Base-by-base conservation (phyloP, 345 rosid genomes). In the Hibiscus mutabilis region DNA sequence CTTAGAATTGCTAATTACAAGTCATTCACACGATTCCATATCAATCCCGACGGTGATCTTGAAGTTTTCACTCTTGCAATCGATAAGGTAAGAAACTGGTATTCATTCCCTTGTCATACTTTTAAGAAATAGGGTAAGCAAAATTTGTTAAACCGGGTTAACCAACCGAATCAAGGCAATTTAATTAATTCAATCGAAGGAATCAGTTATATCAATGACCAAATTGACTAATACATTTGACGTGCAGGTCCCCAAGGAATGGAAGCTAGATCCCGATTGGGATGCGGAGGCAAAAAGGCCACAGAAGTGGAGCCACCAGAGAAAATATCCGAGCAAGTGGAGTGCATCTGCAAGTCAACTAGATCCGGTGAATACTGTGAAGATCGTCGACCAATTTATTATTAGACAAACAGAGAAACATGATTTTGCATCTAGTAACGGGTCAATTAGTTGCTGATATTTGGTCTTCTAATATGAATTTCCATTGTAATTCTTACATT, bases 1-100 rank as follows among this genome's bases (percentile, higher is more conserved):
- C 97, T 95, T 35, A 83, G 99, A 80, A 95, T 95, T 74, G 99
- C 99, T 76, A 95, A 95, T 79, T 92, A 95, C 89, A 95, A 95
- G 84, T 79, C 98, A 59, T 90, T 95, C 70, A 88, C 99, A 24
- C 88, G 98, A 72, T 90, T 92, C 81, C 92, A 89, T 82, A 90
- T 95, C 71, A 82, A 75, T 67, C 25, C 61, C 14, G 83, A 87
- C 72, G 91, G 92, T 31, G 92, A 95, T 79, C 88, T 95, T 31
- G 98, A 89, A 78, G 97, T 95, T 66, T 95, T 84, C 82, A 95
- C 99, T 49, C 96, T 95, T 58, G 98, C 97, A 46, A 89, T 95
- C 53, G 98, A 95, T 77, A 95, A 92, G 98, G 99, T 89, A 79
- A 77, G 72, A 72, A 52, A 66, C 66, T 56, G 16, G 63, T 46